Conservation (phyloP, 371 early-diverging fungal species). For the Neoconidiobolus thromboides region DNA sequence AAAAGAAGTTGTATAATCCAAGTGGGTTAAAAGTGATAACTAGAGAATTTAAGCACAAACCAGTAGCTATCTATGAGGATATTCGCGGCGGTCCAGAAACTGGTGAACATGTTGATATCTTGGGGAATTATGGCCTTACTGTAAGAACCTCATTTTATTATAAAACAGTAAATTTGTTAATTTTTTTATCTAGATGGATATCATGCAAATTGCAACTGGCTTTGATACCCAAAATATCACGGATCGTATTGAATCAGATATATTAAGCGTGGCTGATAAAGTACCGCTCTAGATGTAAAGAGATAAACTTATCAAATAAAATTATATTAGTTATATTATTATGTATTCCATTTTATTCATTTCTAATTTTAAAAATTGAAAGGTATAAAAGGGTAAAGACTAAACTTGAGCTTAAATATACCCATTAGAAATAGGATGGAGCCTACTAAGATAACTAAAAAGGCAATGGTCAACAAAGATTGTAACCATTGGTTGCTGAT, state of each 20-base stretch:
- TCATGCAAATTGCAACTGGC: conserved; percentile 3
- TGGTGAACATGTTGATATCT: conserved; percentile 78
- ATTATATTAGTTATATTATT: too few species aligned
- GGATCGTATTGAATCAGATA: background rate
- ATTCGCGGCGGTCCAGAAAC: conserved; percentile 68
- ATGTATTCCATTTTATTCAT: too few species aligned
- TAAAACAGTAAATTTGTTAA: too few species aligned
- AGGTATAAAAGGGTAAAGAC: background rate
- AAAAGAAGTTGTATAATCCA: conserved; percentile 67
- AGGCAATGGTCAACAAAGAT: background rate
- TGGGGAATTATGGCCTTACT: conserved; percentile 50
- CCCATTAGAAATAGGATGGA: background rate
- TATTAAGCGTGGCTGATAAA: background rate
- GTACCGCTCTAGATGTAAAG: background rate
- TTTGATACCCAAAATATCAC: background rate
- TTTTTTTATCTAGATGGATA: background rate
- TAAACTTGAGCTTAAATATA: background rate
- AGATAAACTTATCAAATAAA: too few species aligned
- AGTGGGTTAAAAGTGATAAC: conserved; percentile 46
- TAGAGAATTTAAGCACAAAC: conserved; percentile 53
- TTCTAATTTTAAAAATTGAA: too few species aligned
- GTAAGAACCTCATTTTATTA: conserved; percentile 1
- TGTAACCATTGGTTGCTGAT: conserved; percentile 14
- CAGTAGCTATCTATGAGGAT: conserved; percentile 25
- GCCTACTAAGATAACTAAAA: background rate